Base-by-base conservation (phyloP, 2,329 filamentous ascomycete genomes). In the Diaporthe ilicicola region DNA sequence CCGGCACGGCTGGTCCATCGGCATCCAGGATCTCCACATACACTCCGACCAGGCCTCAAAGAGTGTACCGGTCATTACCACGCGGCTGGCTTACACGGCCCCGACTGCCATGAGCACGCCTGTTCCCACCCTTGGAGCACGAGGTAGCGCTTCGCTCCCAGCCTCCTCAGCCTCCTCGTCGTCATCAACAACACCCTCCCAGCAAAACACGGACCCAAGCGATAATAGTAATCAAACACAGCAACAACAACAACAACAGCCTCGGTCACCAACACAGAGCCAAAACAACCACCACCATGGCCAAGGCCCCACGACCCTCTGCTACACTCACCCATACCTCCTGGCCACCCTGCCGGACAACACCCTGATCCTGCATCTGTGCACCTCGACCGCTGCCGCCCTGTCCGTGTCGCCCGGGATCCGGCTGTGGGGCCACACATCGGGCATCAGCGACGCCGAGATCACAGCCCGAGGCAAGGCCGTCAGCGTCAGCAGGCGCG, bases 381-480 rank as follows among this genome's bases (percentile, higher is more conserved):
- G 95, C 75, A 94, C 89, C 4, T 95, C 94, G 0, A 93, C 88
- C 4, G 82, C 89, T 1, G 86, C 89, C 0, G 82, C 85, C 0
- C 85, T 97, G 2, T 89, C 88, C 1, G 91, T 98, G 69, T 92
- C 92, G 46, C 83, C 90, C 0, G 93, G 93, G 1, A 91, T 91
- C 74, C 88, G 94, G 34, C 88, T 98, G 7, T 97, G 94, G 93
- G 95, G 95, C 9, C 95, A 97, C 78, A 97, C 95, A 0, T 97
- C 94, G 1, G 93, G 93, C 3, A 94, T 98, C 42, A 94, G 93
- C 61, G 92, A 93, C 39, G 94, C 93, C 9, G 92, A 97, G 76
- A 93, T 97, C 68, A 95, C 93, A 22, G 89, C 92, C 54, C 89
- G 93, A 46, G 94, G 94, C 22, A 97, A 95, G 80, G 95, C 94